Conservation (phyloP, 352 stramenopile species). For the Thraustotheca clavata region DNA sequence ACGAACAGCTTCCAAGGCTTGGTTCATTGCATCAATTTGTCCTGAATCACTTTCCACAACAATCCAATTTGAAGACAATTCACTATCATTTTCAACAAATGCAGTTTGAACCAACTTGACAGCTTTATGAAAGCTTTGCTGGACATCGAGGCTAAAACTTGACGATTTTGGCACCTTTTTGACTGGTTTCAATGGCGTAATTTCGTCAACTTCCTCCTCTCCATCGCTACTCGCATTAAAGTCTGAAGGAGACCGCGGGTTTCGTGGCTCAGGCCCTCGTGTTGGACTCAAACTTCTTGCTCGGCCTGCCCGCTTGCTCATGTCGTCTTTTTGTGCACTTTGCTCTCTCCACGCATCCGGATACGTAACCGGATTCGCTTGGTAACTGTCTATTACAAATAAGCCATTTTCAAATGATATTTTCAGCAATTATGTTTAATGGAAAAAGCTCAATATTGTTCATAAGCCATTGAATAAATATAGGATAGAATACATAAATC, state of each 20-base stretch:
- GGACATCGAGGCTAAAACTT: slow-evolving; percentile 15
- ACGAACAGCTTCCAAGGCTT: slow-evolving; percentile 52
- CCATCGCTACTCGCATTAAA: too few relatives aligned
- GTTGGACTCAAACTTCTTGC: neutral
- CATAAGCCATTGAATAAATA: too few relatives aligned
- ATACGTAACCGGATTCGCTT: too few relatives aligned
- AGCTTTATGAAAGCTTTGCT: slow-evolving; percentile 17
- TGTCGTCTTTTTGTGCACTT: neutral
- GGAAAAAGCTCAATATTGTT: too few relatives aligned
- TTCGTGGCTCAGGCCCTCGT: neutral
- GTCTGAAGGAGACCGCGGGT: neutral
- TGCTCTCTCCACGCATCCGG: neutral
- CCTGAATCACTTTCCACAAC: slow-evolving; percentile 73
- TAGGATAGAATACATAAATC: too few relatives aligned
- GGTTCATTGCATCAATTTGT: slow-evolving; percentile 52
- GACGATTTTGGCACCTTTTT: neutral
- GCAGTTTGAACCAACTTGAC: slow-evolving; percentile 19
- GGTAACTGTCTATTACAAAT: too few relatives aligned
- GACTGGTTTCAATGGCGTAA: neutral
- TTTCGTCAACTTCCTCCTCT: neutral
- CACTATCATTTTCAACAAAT: slow-evolving; percentile 3
- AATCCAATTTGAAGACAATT: slow-evolving; percentile 40
- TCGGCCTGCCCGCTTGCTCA: slow-evolving; percentile 5
- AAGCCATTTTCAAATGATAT: too few relatives aligned
- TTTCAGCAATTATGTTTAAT: too few relatives aligned